Base-by-base conservation (phyloP, 2,329 filamentous ascomycete species). In the Neonectria hederae region DNA sequence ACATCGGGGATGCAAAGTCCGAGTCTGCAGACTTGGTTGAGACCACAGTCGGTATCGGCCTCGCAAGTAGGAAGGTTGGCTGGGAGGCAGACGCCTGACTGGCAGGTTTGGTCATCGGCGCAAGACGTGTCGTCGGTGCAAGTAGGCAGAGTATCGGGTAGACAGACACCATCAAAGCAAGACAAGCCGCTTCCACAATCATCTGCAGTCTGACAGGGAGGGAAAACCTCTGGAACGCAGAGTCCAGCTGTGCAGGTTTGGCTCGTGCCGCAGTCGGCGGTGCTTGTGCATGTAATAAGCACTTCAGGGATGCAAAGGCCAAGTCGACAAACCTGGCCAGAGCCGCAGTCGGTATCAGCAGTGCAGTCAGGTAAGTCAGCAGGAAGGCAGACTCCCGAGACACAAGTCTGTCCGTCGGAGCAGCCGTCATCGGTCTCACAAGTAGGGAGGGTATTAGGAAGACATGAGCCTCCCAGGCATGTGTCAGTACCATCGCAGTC, bases 21-120 rank as follows among this genome's bases (percentile, higher is more conserved):
- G 8, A 63, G 59, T 10, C 53, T 52, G 19, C 63, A 65, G n/a
- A 63, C 46, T 10, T 65, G 59, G n/a, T 46, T 59, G 8, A 55
- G 48, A n/a, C 52, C 52, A n/a, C 63, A 65, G 3, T 65, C 48
- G 0, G 35, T 17, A n/a, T 56, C 54, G 1, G 45, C 17, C 3
- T 30, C 28, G 21, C 63, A 65, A 8, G 22, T 28, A 1, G 57
- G 45, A 4, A 65, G 57, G 46, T 42, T 43, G 7, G 21, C 22
- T 8, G 57, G 56, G 6, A 61, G 46, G 35, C 62, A 65, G 8
- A 40, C 56, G 7, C 62, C 62, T 8, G 46, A 51, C 1, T 45
- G 24, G 9, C 62, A 65, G 5, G 30, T 57, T 32, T 61, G 56
- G 2, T 48, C 53, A 14, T 35, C 26, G 13, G n/a, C 6, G 22